Conservation (phyloP, 1,139 yeast genomes). For the Sugiyamaella japonica region DNA sequence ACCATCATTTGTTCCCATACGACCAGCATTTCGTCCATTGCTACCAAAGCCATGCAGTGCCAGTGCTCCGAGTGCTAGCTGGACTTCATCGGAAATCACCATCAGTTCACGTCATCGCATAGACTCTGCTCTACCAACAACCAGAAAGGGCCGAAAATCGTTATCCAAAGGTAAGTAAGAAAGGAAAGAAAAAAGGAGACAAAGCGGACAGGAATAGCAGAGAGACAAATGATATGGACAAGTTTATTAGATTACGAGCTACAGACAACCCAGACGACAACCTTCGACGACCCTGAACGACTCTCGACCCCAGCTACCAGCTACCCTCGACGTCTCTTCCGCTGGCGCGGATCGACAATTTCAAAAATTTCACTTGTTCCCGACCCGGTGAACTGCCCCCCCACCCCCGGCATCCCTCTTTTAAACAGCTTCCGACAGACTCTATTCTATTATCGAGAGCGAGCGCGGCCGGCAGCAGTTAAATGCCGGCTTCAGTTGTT, state of each 20-base stretch:
- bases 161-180: slow-evolving; percentile 17
- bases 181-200: not conserved
- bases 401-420: not conserved
- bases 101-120: slow-evolving; percentile 11
- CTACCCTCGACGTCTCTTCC: not conserved
- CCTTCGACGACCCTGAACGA: too few relatives aligned
- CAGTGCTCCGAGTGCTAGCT: slow-evolving; percentile 14
- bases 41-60: slow-evolving; percentile 38
- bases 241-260: not conserved
- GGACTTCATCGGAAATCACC: slow-evolving; percentile 15
- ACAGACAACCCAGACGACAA: too few relatives aligned
- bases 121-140: slow-evolving; percentile 12
- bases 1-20: slow-evolving; percentile 37
- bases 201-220: not conserved
- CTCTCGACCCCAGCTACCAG: too few relatives aligned
- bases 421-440: not conserved
- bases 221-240: not conserved
- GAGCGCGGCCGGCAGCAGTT: not conserved
- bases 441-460: slow-evolving; percentile 5
- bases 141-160: slow-evolving; percentile 20
- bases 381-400: not conserved
- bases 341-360: not conserved
- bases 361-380: too few relatives aligned
- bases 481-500: not conserved
- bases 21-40: slow-evolving; percentile 42